Base-by-base conservation (phyloP, 2,329 filamentous ascomycete genomes). In the Diaporthe nobilis region DNA sequence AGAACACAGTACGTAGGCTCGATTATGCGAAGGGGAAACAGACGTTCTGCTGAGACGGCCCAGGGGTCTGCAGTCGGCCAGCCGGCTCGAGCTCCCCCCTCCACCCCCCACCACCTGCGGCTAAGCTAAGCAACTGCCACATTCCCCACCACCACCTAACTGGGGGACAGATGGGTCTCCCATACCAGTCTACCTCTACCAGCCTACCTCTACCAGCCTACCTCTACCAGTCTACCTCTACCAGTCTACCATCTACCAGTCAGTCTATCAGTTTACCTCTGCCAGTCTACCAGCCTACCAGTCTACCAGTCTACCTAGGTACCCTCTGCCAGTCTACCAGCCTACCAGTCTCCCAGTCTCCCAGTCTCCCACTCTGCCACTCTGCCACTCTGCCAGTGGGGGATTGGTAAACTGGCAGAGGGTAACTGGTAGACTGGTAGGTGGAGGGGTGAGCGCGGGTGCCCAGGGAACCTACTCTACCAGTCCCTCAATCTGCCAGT, bases 111-210 rank as follows among this genome's bases (percentile, higher is more conserved):
- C 44, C 44, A 49, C 44, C 22, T 70, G 65, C 65, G 65, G 65
- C 65, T 55, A 55, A 70, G 65, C 65, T 70, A 70, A 70, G 65
- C 49, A 70, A 55, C 49, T 70, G 65, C 65, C 65, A 70, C 34
- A 70, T 55, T 70, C 65, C 47, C 65, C 65, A 70, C 65, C 49
- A 55, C 34, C 49, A 42, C 47, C 65, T 68, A 55, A 68, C 47
- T 17, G 28, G n/a, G 22, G 34, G 34, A 51, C 9, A 31, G 31
- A 53, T 67, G 28, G 51, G 42, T 51, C 63, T 0, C n/a, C 31
- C 34, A 17, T 22, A 20, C 39, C 39, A 42, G 39, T 42, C 12
- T 25, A 8, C 58, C 37, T 25, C 39, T 42, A 12, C 42, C 42
- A 44, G 42, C 20, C 42, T 44, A 8, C 44, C 15, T 47, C 44